Percentiles rank a stretch among this genome's conserved stretches.
These are phyloP conservation scores for Asterophora lycoperdoides DNA, from an alignment of 768 basidiomycete genomes.

Conservation along the genomic window DNA sequence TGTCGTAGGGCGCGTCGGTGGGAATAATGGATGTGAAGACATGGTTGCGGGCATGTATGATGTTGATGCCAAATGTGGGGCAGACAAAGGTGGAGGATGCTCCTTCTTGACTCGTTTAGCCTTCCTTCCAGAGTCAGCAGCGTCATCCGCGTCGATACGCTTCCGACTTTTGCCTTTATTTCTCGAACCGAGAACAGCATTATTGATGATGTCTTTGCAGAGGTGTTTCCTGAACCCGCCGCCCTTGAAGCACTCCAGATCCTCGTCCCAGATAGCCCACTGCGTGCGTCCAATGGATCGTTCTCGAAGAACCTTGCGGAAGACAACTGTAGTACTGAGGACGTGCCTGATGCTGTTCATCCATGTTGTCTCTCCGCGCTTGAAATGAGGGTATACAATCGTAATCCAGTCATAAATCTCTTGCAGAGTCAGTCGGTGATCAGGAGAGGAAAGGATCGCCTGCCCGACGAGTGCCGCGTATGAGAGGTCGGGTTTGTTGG, in stretches of 20 bases:
- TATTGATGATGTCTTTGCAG: slow-evolving; percentile 44
- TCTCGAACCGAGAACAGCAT: slow-evolving; percentile 25
- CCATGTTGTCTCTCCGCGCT: slow-evolving; percentile 92
- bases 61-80: slow-evolving; percentile 18
- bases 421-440: slow-evolving; percentile 83
- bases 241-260: slow-evolving; percentile 75
- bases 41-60: slow-evolving; percentile 23
- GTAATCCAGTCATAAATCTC: slow-evolving; percentile 98
- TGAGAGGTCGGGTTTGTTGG: slow-evolving; percentile 77
- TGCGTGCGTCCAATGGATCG: slow-evolving; percentile 75
- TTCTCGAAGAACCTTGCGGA: slow-evolving; percentile 80
- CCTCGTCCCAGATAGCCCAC: slow-evolving; percentile 85
- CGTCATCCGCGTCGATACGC: slow-evolving; percentile 35
- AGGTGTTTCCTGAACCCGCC: slow-evolving; percentile 75
- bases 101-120: slow-evolving; percentile 46
- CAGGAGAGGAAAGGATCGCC: slow-evolving; percentile 81
- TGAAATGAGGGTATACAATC: slow-evolving; percentile 89
- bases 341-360: slow-evolving; percentile 99
- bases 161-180: slow-evolving; percentile 34
- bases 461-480: slow-evolving; percentile 97
- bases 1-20: slow-evolving; percentile 47
- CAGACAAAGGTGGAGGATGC: slow-evolving; percentile 18
- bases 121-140: slow-evolving; percentile 33
- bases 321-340: slow-evolving; percentile 86
- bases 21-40: slow-evolving; percentile 41